Percentiles rank a stretch among this genome's conserved stretches.
phyloP scores from a whole-genome alignment of 108 stramenopile species.

The Craspedostauros australis region DNA sequence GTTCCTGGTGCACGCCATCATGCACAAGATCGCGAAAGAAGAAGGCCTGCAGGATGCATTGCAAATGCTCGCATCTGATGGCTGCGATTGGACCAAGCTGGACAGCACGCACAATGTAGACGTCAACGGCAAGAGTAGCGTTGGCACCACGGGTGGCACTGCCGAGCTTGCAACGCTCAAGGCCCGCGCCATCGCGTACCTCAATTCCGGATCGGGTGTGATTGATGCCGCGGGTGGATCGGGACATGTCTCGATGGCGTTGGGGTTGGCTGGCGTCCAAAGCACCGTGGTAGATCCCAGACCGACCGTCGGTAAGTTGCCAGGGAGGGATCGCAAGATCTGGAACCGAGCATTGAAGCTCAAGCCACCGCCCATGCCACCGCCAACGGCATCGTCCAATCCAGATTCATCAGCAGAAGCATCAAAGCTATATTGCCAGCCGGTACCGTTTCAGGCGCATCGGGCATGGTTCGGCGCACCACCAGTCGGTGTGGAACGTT shows the following conservation, averaged over 20 bases:
- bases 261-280: conserved; percentile 51
- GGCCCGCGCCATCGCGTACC: conserved; percentile 13
- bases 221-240: conserved; percentile 81
- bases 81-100: conserved; percentile 1
- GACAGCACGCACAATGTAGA: background rate
- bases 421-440: conserved; percentile 14
- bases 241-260: conserved; percentile 71
- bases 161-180: background rate
- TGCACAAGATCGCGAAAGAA: conserved; percentile 14
- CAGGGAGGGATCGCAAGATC: conserved; percentile 60
- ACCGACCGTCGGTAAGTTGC: conserved; percentile 51
- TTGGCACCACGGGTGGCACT: background rate
- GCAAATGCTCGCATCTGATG: conserved; percentile 2
- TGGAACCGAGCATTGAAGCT: conserved; percentile 40
- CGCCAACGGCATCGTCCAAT: background rate
- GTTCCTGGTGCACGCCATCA: conserved; percentile 47
- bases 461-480: conserved; percentile 54
- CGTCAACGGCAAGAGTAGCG: background rate
- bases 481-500: conserved; percentile 45
- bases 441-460: conserved; percentile 33
- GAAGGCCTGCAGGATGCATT: background rate
- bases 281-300: conserved; percentile 76
- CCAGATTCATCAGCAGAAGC: background rate
- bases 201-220: conserved; percentile 48
- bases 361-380: background rate